Conservation (phyloP, 306 rosid species). For the Carpinus viminea region DNA sequence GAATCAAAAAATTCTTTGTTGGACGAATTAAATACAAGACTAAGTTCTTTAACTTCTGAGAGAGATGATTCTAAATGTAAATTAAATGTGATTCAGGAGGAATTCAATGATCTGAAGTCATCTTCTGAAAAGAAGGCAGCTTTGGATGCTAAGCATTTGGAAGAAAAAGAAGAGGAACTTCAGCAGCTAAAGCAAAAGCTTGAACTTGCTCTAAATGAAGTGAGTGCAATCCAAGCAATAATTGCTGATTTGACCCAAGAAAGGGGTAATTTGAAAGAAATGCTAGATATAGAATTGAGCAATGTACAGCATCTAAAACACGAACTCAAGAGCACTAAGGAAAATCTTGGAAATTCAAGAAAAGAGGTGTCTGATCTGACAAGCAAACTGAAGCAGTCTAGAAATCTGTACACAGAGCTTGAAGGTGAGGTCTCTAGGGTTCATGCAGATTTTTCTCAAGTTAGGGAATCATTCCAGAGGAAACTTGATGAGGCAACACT, state of each 20-base stretch:
- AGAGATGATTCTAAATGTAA: constrained; percentile 49
- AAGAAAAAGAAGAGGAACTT: constrained; percentile 65
- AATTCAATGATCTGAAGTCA: constrained; percentile 53
- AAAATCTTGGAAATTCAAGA: constrained; percentile 63
- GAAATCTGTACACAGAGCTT: constrained; percentile 40
- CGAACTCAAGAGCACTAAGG: constrained; percentile 50
- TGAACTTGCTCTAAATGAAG: constrained; percentile 43
- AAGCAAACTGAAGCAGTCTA: constrained; percentile 47
- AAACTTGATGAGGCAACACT: constrained; percentile 55
- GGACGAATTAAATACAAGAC: constrained; percentile 52
- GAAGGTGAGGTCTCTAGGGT: constrained; percentile 54
- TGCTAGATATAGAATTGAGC: constrained; percentile 47
- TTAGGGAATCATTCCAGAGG: constrained; percentile 53
- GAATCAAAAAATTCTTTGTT: constrained; percentile 49
- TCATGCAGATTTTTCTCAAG: constrained; percentile 59
- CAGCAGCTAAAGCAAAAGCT: constrained; percentile 53
- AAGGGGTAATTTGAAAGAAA: constrained; percentile 49
- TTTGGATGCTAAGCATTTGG: constrained; percentile 54
- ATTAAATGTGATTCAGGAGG: constrained; percentile 40
- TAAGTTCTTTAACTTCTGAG: constrained; percentile 49
- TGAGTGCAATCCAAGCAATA: constrained; percentile 35
- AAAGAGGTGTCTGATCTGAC: constrained; percentile 53
- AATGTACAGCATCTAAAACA: constrained; percentile 47
- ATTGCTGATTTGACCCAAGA: constrained; percentile 58
- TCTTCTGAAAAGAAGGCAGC: constrained; percentile 58